phyloP scores from a whole-genome alignment of 2,329 filamentous ascomycete species.

The Penicillium sp. region DNA sequence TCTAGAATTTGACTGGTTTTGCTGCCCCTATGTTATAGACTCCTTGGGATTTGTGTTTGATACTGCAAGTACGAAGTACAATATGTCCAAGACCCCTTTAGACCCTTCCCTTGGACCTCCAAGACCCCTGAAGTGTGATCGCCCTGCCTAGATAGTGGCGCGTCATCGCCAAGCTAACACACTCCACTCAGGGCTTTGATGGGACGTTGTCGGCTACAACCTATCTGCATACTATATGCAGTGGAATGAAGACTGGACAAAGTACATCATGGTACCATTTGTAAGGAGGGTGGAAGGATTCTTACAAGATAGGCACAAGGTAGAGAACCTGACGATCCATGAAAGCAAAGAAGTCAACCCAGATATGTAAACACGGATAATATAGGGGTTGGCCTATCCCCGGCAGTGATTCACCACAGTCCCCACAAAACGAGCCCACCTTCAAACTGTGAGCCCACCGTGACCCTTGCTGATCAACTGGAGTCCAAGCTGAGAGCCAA shows the following conservation, averaged over 20 bases:
- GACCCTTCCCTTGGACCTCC: not conserved
- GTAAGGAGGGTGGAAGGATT: too few species aligned
- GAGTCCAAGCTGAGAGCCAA: conserved; percentile 4
- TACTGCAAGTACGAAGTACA: too few species aligned
- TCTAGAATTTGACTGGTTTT: not conserved
- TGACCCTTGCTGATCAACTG: conserved; percentile 16
- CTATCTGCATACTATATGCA: not conserved
- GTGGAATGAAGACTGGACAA: not conserved
- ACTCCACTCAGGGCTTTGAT: not conserved
- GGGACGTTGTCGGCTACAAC: not conserved
- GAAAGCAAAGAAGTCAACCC: too few species aligned
- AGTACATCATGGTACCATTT: too few species aligned
- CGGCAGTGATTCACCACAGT: not conserved
- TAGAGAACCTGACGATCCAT: not conserved
- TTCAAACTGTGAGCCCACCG: not conserved
- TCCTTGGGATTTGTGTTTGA: not conserved
- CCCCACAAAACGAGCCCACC: not conserved
- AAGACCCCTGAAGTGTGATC: conserved; percentile 6
- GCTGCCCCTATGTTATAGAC: not conserved
- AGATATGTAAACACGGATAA: too few species aligned
- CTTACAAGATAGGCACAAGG: not conserved
- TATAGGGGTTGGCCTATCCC: not conserved
- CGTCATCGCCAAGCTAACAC: conserved; percentile 7
- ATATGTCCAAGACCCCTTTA: not conserved
- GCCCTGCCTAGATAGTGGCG: not conserved